Base-by-base conservation (phyloP, 2,329 filamentous ascomycete genomes). In the Colletotrichum orchidophilum region DNA sequence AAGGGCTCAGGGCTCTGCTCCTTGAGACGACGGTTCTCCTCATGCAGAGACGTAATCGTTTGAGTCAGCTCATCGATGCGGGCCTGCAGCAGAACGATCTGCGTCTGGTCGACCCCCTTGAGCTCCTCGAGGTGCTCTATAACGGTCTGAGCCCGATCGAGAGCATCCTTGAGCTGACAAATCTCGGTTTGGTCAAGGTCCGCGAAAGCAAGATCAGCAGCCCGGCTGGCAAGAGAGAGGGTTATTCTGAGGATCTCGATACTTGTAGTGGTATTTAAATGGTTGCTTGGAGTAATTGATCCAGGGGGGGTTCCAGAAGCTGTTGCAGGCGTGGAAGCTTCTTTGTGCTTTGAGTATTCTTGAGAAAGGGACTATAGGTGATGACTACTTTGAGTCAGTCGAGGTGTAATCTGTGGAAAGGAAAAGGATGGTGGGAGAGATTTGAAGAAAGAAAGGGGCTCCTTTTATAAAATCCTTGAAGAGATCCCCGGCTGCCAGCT, bases 241-340 rank as follows among this genome's bases (percentile, higher is more conserved):
- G 50, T 24, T 50, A 63, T 63, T 2, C 15, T 46, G 26, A 15
- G 9, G 5, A 0, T 46, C 31, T 24, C 1, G 7, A 18, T 39
- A 15, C n/a, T n/a, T n/a, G 8, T 24, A 5, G n/a, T 46, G 8
- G 24, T 55, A 15, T 63, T 15, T 75, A 46, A 81, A 83, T 74
- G 71, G 39, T 73, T 6, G 42, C 1, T 1, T 50, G n/a, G 18
- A 3, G 2, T n/a, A 9, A 4, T 15, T 61, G 59, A 7, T 26
- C n/a, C 2, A 21, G 7, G 12, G 9, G n/a, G 18, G 27, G 7
- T 33, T 31, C 24, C n/a, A n/a, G n/a, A n/a, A n/a, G n/a, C n/a
- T n/a, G n/a, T 46, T n/a, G 39, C 8, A 8, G 39, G 6, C 11
- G 18, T 11, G 18, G 12, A 46, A n/a, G 18, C 13, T 55, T 26